Evolutionary conservation across 768 basidiomycete genomes (phyloP).

Genomic region (Xanthoconium purpureum): DNA sequence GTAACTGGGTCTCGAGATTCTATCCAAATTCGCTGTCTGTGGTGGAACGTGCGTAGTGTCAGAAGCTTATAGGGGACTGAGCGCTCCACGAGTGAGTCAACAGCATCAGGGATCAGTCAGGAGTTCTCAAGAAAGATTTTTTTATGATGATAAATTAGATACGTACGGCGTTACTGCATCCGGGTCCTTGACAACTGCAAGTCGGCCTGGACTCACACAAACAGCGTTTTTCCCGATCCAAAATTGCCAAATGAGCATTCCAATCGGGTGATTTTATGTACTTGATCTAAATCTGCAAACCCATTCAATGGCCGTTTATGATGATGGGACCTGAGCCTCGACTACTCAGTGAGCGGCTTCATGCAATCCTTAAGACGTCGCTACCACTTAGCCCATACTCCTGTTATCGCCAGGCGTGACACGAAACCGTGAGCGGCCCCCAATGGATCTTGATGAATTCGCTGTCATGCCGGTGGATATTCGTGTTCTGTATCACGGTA

Average conservation of each 20-base stretch:
- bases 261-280: not conserved
- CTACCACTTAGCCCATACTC: slow-evolving; percentile 14
- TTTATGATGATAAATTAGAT: slow-evolving; percentile 20
- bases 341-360: not conserved
- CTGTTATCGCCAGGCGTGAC: slow-evolving; percentile 12
- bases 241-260: slow-evolving; percentile 1
- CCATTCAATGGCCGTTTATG: not conserved
- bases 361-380: not conserved
- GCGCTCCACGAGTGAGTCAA: slow-evolving; percentile 22
- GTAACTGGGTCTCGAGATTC: not conserved
- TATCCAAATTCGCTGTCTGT: not conserved
- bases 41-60: slow-evolving; percentile 1
- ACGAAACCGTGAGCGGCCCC: not conserved
- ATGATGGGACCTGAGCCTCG: not conserved
- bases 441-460: slow-evolving; percentile 15
- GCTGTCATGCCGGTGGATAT: not conserved
- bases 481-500: not conserved
- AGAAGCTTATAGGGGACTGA: not conserved
- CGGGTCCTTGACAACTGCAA: slow-evolving; percentile 7
- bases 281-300: slow-evolving; percentile 1
- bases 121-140: slow-evolving; percentile 23
- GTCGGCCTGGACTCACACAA: slow-evolving; percentile 1
- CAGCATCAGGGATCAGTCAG: slow-evolving; percentile 13
- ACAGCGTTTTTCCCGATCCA: not conserved
- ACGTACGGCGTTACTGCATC: slow-evolving; percentile 20